Base-by-base conservation (phyloP, 2,329 filamentous ascomycete genomes). In the Stachybotrys chartarum region DNA sequence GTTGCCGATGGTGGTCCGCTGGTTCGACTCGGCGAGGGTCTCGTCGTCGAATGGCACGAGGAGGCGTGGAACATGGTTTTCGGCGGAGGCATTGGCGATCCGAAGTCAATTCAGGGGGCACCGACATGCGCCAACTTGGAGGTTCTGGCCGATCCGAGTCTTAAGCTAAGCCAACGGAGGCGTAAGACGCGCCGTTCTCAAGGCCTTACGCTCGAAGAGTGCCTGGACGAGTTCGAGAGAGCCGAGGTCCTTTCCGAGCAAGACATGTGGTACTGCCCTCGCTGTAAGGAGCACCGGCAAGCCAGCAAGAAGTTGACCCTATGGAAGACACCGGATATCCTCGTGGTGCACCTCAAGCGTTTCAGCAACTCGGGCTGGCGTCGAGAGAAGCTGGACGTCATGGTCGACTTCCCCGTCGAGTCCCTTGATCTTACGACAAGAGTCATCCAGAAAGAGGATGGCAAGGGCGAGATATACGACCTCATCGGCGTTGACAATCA, bases 221-320 rank as follows among this genome's bases (percentile, higher is more conserved):
- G 94, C 67, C 82, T 99, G 54, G 88, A 92, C 57, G 94, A 97
- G 71, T 97, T 96, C 62, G 90, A 94, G 66, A 93, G 93, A 68
- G 89, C 92, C 57, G 94, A 99, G 72, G 85, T 96, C 14, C 77
- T 99, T 5, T 97, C 93, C 0, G 91, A 97, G 69, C 89, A 95
- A 66, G 95, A 99, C 68, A 93, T 91, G 57, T 99, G 94, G 94
- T 97, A 95, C 69, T 99, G 94, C 67, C 93, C 91, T 55, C 84
- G 91, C 32, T 99, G 94, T 79, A 97, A 97, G 70, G 90, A 96
- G 64, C 88, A 96, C 65, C 85, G 91, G 16, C 86, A 91, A 57
- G 94, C 94, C 18, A 92, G 87, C 73, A 99, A 99, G 77, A 97
- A 94, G 66, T 91, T 99, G 54, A 92, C 97, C 67, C 82, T 99